Percentiles rank a stretch among this genome's conserved stretches.
These are phyloP conservation scores for Lecanicillium sp. DNA, from an alignment of 2,329 filamentous ascomycete genomes.

Conservation along the genomic window DNA sequence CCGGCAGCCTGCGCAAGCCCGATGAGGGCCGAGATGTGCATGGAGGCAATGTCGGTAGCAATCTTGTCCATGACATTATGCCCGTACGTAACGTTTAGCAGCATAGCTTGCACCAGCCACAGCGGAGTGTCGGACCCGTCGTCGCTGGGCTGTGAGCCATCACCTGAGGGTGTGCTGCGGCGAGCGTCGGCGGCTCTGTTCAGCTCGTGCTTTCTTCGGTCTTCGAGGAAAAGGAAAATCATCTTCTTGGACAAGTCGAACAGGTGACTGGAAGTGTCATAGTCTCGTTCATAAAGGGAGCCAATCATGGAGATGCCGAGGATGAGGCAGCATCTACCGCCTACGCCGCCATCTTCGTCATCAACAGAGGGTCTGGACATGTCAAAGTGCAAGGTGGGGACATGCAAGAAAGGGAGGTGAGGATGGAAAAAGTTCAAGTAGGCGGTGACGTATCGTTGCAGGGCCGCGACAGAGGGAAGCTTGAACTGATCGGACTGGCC, in stretches of 20 bases:
- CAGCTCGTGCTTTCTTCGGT: slow-evolving; percentile 78
- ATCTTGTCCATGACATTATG: slow-evolving; percentile 91
- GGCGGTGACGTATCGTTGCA: slow-evolving; percentile 82
- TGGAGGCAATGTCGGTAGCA: slow-evolving; percentile 84
- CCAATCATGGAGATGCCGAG: slow-evolving; percentile 75
- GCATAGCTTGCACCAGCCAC: slow-evolving; percentile 95
- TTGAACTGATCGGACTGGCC: slow-evolving; percentile 36
- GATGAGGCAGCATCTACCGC: slow-evolving; percentile 77
- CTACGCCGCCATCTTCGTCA: slow-evolving; percentile 51
- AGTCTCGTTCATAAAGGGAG: slow-evolving; percentile 80
- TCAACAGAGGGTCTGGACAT: slow-evolving; percentile 56
- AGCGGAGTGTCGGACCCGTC: slow-evolving; percentile 68
- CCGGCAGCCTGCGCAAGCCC: slow-evolving; percentile 87
- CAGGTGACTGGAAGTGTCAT: slow-evolving; percentile 68
- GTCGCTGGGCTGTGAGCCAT: slow-evolving; percentile 45
- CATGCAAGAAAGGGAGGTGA: slow-evolving; percentile 88
- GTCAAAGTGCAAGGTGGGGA: slow-evolving; percentile 87
- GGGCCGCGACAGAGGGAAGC: slow-evolving; percentile 73
- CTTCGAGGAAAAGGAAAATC: slow-evolving; percentile 88
- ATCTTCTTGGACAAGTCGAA: slow-evolving; percentile 94
- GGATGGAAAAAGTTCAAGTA: slow-evolving; percentile 92
- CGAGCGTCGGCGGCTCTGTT: slow-evolving; percentile 49
- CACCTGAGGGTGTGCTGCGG: slow-evolving; percentile 38
- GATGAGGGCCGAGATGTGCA: slow-evolving; percentile 82
- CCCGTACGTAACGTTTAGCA: slow-evolving; percentile 91